These are phyloP conservation scores for Capronia epimyces DNA, from an alignment of 2,329 filamentous ascomycete genomes.

Conservation along the genomic window DNA sequence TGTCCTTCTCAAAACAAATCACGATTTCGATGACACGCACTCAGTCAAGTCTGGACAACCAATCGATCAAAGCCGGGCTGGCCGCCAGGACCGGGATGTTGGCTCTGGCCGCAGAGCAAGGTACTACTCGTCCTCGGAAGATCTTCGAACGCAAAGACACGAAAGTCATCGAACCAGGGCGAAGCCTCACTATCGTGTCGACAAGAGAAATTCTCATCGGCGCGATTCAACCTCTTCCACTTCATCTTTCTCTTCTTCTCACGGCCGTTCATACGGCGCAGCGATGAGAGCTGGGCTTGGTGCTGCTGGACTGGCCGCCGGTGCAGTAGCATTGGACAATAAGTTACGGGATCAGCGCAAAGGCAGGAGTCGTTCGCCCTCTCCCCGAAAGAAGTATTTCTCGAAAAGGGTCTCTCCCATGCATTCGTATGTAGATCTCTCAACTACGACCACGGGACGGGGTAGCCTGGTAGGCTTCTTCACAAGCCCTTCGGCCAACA, in stretches of 20 bases:
- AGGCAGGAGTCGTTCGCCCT: slow-evolving; percentile 37
- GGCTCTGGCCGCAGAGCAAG: slow-evolving; percentile 35
- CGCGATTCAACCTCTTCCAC: slow-evolving; percentile 22
- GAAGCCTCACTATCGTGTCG: background rate
- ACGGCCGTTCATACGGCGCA: slow-evolving; percentile 16
- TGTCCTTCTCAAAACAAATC: slow-evolving; percentile 46
- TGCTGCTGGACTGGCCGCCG: slow-evolving; percentile 38
- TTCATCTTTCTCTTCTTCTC: slow-evolving; percentile 10
- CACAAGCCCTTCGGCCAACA: slow-evolving; percentile 54
- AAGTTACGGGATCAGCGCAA: slow-evolving; percentile 30
- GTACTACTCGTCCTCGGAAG: slow-evolving; percentile 42
- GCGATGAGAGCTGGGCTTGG: slow-evolving; percentile 36
- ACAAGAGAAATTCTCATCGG: slow-evolving; percentile 3
- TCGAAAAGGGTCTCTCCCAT: slow-evolving; percentile 46
- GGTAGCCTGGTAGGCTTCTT: slow-evolving; percentile 61
- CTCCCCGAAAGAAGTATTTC: slow-evolving; percentile 29
- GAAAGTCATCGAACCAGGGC: slow-evolving; percentile 29
- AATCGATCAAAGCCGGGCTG: slow-evolving; percentile 32
- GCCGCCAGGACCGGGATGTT: slow-evolving; percentile 20
- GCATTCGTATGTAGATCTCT: slow-evolving; percentile 63
- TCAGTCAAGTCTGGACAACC: slow-evolving; percentile 52
- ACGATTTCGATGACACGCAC: slow-evolving; percentile 57
- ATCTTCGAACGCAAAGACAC: slow-evolving; percentile 31
- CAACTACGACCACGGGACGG: slow-evolving; percentile 48
- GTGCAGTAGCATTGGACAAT: slow-evolving; percentile 28